A percentile compares a stretch with the other conserved stretches of the same genome.
Evolutionary conservation across 2,329 filamentous ascomycete genomes (phyloP).

Genomic region (Hypoxylon sp.): DNA sequence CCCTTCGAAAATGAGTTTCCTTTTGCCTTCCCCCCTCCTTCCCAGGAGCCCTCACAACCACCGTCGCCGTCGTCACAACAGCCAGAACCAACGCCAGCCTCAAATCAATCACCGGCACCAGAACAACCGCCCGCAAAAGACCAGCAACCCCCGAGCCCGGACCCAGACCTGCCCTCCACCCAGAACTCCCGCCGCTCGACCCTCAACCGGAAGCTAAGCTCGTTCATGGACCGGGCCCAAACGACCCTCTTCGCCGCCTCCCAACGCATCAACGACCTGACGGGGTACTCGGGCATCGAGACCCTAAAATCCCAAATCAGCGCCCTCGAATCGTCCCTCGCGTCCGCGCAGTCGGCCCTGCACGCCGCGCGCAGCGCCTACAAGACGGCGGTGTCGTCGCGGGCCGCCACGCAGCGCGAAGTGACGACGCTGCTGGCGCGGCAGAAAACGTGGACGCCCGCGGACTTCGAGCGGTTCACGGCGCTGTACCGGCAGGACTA

Average conservation of each 20-base stretch:
- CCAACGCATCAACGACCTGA: constrained; percentile 92
- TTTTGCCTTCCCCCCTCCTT: constrained; percentile 4
- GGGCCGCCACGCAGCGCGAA: constrained; percentile 92
- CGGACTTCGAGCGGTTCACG: constrained; percentile 95
- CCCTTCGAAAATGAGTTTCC: constrained; percentile 13
- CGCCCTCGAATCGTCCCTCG: constrained; percentile 72
- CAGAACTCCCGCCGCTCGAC: constrained; percentile 61
- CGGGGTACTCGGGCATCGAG: constrained; percentile 94
- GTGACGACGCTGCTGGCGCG: constrained; percentile 93
- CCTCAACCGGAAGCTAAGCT: constrained; percentile 68
- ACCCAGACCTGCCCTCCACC: constrained; percentile 62
- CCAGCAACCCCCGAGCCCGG: constrained; percentile 5
- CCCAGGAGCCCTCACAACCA: neutral
- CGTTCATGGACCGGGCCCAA: constrained; percentile 91
- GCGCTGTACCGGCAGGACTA: constrained; percentile 92
- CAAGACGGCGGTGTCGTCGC: constrained; percentile 84
- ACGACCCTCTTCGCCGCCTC: constrained; percentile 87
- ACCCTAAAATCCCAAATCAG: constrained; percentile 84
- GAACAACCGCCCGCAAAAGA: constrained; percentile 8
- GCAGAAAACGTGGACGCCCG: constrained; percentile 90
- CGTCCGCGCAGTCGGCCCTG: constrained; percentile 74
- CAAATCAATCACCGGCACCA: constrained; percentile 13
- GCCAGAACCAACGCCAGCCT: constrained; percentile 23
- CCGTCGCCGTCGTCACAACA: neutral
- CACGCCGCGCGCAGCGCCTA: constrained; percentile 81